phyloP scores from a whole-genome alignment of 495 filamentous ascomycete genomes.

The Lepraria neglecta region DNA sequence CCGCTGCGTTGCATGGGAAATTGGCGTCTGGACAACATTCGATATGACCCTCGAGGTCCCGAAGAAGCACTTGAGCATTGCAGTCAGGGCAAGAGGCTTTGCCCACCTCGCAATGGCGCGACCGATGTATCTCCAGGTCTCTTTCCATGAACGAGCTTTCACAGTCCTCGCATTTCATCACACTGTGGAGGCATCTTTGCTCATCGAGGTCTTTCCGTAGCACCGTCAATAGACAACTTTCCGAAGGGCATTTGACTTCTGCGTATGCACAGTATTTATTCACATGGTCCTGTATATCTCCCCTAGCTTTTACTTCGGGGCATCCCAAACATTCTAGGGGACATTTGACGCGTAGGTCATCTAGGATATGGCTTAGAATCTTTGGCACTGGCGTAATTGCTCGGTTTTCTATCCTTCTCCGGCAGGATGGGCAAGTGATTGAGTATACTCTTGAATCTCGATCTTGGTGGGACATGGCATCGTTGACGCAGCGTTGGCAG shows the following conservation, averaged over 20 bases:
- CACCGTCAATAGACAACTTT: constrained; percentile 40
- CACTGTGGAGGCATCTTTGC: constrained; percentile 52
- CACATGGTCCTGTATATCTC: constrained; percentile 66
- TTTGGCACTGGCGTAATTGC: constrained; percentile 38
- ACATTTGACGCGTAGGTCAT: constrained; percentile 69
- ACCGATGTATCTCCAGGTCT: constrained; percentile 48
- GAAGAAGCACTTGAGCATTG: constrained; percentile 40
- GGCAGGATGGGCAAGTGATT: constrained; percentile 35
- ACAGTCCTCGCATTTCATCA: constrained; percentile 50
- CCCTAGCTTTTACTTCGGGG: constrained; percentile 52
- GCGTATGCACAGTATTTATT: constrained; percentile 67
- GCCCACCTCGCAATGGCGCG: constrained; percentile 7
- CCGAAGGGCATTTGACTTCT: constrained; percentile 55
- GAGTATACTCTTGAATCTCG: neutral
- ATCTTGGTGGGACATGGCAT: constrained; percentile 41
- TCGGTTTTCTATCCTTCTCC: constrained; percentile 18
- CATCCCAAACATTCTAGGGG: constrained; percentile 60
- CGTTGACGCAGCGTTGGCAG: constrained; percentile 63
- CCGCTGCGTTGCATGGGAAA: constrained; percentile 47
- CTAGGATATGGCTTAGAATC: constrained; percentile 60
- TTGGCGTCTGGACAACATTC: constrained; percentile 49
- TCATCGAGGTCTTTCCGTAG: constrained; percentile 47
- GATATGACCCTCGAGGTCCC: constrained; percentile 46
- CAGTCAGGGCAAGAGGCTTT: constrained; percentile 50
- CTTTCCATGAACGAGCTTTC: constrained; percentile 48